These are phyloP conservation scores for Crithidia sp. DNA, from an alignment of 208 protist species.

Conservation along the genomic window DNA sequence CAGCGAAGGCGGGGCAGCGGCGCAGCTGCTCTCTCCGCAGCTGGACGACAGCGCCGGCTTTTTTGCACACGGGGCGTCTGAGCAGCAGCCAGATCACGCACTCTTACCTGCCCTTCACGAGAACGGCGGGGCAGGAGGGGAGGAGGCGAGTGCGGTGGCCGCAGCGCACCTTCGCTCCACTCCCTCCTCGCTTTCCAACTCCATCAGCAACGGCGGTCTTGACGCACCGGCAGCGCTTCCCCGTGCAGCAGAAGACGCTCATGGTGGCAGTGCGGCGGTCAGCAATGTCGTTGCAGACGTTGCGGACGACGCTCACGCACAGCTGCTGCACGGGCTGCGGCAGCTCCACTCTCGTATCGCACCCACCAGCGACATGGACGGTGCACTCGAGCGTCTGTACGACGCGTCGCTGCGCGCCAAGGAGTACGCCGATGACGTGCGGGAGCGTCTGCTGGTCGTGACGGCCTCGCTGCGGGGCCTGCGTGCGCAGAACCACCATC, in stretches of 20 bases:
- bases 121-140: too few relatives aligned
- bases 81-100: background rate
- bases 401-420: conserved; percentile 24
- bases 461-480: conserved; percentile 20
- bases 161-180: background rate
- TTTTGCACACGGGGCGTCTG: background rate
- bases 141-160: too few relatives aligned
- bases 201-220: background rate
- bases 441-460: conserved; percentile 31
- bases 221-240: too few relatives aligned
- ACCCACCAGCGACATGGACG: background rate
- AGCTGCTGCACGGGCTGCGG: conserved; percentile 7
- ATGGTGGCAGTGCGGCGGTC: background rate
- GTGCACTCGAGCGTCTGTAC: conserved; percentile 9
- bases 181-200: conserved; percentile 3
- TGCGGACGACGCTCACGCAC: conserved; percentile 14
- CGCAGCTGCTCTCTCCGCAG: background rate
- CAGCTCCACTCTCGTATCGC: background rate
- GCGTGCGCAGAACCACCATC: conserved; percentile 28
- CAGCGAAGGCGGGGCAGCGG: background rate
- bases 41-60: background rate
- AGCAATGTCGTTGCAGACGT: background rate
- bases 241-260: too few relatives aligned
- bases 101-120: background rate
- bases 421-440: conserved; percentile 25